Evolutionary conservation across 164 flowering plant genomes (phyloP), one percentile per base, ranked within the genome.

Genomic region (Chimonanthus salicifolius): DNA sequence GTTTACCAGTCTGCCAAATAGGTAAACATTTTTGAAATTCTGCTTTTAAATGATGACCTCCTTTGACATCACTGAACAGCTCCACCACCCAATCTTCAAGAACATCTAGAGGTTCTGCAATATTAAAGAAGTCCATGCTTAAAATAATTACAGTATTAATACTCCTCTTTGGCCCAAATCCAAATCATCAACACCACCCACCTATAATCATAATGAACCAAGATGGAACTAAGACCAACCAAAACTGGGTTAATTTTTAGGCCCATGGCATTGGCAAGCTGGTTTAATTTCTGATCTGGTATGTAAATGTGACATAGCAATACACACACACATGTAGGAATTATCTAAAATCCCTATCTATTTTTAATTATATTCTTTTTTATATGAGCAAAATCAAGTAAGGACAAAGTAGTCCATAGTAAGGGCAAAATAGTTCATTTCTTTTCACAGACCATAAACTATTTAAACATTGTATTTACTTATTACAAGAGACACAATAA

Each of bases 31-130:
- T 78, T 45, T 58, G 70, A 63, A 71, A 71, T 77, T 83, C 80
- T n/a, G 80, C 79, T 58, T 76, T 78, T 21, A 71, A 73, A 48
- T 69, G 74, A 75, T 79, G 76, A 70, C 91, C 93, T 70, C 82
- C 80, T 75, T 80, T 89, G 68, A 92, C 86, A 77, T 82, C 69
- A 72, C 84, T 74, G 78, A 94, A 94, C 67, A 91, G 82, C 73
- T 93, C 94, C 69, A 83, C 60, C 75, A 91, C 97, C 99, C 98
- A 96, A 70, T 84, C 84, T 81, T 94, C 87, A 58, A 96, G 92
- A 3, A 79, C 78, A 77, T 94, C 99, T 67, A 96, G 88, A 62
- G 94, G 70, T 77, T 96, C 99, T 96, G 91, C 87, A 82, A 18
- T 50, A 85, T 70, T 48, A 33, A 64, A 75, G 68, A 81, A 64